A percentile compares a stretch with the other conserved stretches of the same genome.
Conservation (phyloP, 1,284 basidiomycete species). For the Xanthoconium separans region DNA sequence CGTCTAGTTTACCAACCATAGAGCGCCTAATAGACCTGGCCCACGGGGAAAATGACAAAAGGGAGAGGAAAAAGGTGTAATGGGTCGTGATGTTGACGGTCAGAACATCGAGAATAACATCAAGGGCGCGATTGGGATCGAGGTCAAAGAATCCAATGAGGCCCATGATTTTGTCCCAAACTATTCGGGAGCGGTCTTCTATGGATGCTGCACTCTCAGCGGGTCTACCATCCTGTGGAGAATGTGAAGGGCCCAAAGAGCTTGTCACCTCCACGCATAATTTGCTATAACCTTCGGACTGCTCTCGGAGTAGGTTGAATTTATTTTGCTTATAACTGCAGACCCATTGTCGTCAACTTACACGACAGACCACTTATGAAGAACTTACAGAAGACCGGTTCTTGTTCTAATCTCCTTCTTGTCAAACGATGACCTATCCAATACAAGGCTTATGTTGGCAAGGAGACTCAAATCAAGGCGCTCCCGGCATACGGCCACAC, state of each 20-base stretch:
- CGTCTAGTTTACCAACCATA: constrained; percentile 26
- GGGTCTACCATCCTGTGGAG: constrained; percentile 56
- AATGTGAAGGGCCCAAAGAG: constrained; percentile 73
- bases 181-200: constrained; percentile 64
- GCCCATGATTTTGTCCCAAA: constrained; percentile 87
- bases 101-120: constrained; percentile 91
- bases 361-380: not conserved
- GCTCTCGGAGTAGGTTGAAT: constrained; percentile 96
- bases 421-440: constrained; percentile 58
- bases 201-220: constrained; percentile 56
- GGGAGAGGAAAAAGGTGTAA: constrained; percentile 88
- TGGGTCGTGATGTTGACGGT: constrained; percentile 81
- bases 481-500: constrained; percentile 62
- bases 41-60: constrained; percentile 88
- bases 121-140: constrained; percentile 91
- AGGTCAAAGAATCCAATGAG: constrained; percentile 96
- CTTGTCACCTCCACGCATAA: constrained; percentile 84
- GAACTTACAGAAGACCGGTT: constrained; percentile 75
- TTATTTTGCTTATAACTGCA: constrained; percentile 95
- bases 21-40: constrained; percentile 42
- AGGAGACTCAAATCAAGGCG: constrained; percentile 66
- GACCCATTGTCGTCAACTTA: constrained; percentile 14
- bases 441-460: constrained; percentile 60
- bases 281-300: constrained; percentile 96
- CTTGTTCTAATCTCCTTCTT: constrained; percentile 77